Evolutionary conservation across 441 rosid genomes (phyloP).

Genomic region (Capsella rubella): DNA sequence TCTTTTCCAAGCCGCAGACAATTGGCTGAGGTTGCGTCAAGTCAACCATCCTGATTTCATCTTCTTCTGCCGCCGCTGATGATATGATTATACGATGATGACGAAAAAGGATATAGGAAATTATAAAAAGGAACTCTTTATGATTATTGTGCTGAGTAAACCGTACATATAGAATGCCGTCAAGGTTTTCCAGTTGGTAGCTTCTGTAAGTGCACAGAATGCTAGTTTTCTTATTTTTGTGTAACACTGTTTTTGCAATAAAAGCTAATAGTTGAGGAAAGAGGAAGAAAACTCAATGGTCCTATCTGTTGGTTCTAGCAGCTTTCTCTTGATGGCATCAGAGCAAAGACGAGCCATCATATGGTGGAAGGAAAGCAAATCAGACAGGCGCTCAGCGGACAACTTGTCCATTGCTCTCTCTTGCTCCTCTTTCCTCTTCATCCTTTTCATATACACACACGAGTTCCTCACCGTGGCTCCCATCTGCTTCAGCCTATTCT

Average conservation of each 20-base stretch:
- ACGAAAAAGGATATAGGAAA: conserved; percentile 30
- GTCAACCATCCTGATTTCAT: conserved; percentile 82
- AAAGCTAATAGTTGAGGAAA: conserved; percentile 36
- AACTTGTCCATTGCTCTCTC: conserved; percentile 60
- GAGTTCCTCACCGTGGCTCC: conserved; percentile 70
- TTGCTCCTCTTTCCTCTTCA: conserved; percentile 56
- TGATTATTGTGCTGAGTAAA: conserved; percentile 9
- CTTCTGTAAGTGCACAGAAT: conserved; percentile 25
- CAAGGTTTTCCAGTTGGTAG: conserved; percentile 1
- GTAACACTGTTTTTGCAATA: conserved; percentile 33
- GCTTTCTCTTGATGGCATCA: conserved; percentile 58
- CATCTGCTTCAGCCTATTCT: conserved; percentile 68
- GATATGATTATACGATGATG: conserved; percentile 24
- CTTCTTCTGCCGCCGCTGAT: conserved; percentile 62
- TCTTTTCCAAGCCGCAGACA: conserved; percentile 63
- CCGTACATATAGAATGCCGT: conserved; percentile 28
- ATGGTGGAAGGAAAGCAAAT: conserved; percentile 56
- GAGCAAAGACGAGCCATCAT: conserved; percentile 63
- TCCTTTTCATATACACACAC: conserved; percentile 44
- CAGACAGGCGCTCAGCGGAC: conserved; percentile 51
- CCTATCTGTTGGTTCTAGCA: conserved; percentile 45
- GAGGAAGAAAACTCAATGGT: conserved; percentile 1
- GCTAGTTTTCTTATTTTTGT: not conserved
- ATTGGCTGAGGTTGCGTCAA: conserved; percentile 54
- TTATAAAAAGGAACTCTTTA: conserved; percentile 17